Evolutionary conservation across 2,329 filamentous ascomycete genomes (phyloP).

Genomic region (Apiospora marii): DNA sequence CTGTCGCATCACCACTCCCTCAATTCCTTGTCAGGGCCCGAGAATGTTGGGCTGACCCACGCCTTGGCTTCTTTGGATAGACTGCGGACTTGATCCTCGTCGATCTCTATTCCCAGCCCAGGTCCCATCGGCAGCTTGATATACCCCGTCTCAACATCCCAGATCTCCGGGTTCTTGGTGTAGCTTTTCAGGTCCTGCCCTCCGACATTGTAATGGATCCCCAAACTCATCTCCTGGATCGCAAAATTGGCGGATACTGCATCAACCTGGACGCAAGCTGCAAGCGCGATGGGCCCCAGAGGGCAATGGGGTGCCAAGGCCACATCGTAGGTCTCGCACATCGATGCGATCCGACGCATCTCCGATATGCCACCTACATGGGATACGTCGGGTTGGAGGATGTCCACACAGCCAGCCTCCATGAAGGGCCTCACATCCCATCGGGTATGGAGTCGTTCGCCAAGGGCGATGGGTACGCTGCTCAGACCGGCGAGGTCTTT

Average conservation of each 20-base stretch:
- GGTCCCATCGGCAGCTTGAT: slow-evolving; percentile 66
- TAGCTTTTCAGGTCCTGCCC: slow-evolving; percentile 73
- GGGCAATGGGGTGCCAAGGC: slow-evolving; percentile 78
- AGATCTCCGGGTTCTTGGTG: slow-evolving; percentile 69
- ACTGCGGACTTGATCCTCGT: slow-evolving; percentile 72
- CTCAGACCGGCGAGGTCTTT: slow-evolving; percentile 62
- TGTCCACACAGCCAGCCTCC: slow-evolving; percentile 72
- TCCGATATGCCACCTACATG: slow-evolving; percentile 79
- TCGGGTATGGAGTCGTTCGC: slow-evolving; percentile 74
- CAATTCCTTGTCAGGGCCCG: slow-evolving; percentile 71
- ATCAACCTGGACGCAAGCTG: slow-evolving; percentile 74
- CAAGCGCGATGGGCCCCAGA: slow-evolving; percentile 75
- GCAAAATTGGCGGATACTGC: slow-evolving; percentile 69
- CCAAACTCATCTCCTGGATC: slow-evolving; percentile 81
- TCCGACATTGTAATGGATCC: slow-evolving; percentile 80
- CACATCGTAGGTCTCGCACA: slow-evolving; percentile 78
- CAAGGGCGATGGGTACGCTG: slow-evolving; percentile 72
- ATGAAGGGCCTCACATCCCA: slow-evolving; percentile 80
- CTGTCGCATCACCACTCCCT: slow-evolving; percentile 67
- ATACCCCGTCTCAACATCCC: slow-evolving; percentile 72
- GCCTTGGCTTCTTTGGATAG: slow-evolving; percentile 65
- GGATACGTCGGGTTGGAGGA: slow-evolving; percentile 76
- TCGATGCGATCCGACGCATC: slow-evolving; percentile 71
- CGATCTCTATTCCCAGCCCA: slow-evolving; percentile 74
- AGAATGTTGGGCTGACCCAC: slow-evolving; percentile 73